phyloP scores from a whole-genome alignment of 306 rosid genomes.

The Lathyrus sativus region DNA sequence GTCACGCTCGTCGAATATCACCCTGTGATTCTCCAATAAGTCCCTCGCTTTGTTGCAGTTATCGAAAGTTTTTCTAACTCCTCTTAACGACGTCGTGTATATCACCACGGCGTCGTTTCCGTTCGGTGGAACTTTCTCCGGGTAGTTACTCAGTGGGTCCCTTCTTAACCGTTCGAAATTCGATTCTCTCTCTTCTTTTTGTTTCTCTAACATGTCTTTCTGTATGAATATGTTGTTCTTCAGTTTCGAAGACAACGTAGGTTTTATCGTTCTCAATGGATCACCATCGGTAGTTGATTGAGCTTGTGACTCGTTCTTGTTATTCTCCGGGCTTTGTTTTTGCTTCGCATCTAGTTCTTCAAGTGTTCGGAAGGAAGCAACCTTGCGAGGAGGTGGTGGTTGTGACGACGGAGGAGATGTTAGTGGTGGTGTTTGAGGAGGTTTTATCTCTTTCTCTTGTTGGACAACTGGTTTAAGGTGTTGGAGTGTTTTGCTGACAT shows the following conservation, averaged over 20 bases:
- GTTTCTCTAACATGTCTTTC: constrained; percentile 67
- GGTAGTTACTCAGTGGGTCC: constrained; percentile 64
- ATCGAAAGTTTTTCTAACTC: constrained; percentile 76
- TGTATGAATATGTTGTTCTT: constrained; percentile 72
- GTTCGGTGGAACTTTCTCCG: constrained; percentile 75
- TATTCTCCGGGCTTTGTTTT: constrained; percentile 32
- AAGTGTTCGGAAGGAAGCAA: constrained; percentile 65
- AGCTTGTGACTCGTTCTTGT: not conserved
- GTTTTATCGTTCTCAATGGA: constrained; percentile 12
- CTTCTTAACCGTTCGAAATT: constrained; percentile 35
- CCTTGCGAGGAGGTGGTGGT: constrained; percentile 45
- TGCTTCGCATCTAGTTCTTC: constrained; percentile 74
- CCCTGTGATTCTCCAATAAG: constrained; percentile 59
- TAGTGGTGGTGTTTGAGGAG: not conserved
- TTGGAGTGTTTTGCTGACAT: constrained; percentile 69
- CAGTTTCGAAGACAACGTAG: constrained; percentile 24
- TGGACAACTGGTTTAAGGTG: constrained; percentile 57
- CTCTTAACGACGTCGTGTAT: constrained; percentile 86
- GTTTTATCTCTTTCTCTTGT: not conserved
- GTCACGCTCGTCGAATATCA: constrained; percentile 84
- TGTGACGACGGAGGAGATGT: not conserved
- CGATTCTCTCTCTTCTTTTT: constrained; percentile 55
- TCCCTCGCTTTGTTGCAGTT: constrained; percentile 66
- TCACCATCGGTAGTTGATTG: not conserved
- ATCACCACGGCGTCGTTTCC: constrained; percentile 69